phyloP scores from a whole-genome alignment of 805 yeast species.

The Candida incommunis region DNA sequence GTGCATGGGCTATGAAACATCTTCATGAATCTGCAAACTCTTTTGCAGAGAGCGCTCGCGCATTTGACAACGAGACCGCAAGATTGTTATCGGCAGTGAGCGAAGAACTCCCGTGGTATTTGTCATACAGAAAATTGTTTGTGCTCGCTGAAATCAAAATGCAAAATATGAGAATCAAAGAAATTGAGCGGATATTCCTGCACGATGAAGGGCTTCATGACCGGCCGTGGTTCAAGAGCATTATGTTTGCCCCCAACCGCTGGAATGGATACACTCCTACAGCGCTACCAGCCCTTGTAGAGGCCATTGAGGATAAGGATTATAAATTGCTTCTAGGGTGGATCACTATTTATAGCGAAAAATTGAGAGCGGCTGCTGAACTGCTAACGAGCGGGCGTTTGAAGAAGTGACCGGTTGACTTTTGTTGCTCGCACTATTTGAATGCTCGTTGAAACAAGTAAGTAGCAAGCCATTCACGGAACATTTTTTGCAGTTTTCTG shows the following conservation, averaged over 20 bases:
- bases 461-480: too few species aligned
- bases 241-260: slow-evolving; percentile 39
- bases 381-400: too few species aligned
- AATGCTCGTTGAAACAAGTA: too few species aligned
- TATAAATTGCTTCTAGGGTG: slow-evolving; percentile 12
- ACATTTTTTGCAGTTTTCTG: too few species aligned
- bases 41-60: not conserved
- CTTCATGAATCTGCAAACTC: not conserved
- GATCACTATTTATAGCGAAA: not conserved
- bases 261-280: slow-evolving; percentile 45
- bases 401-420: too few species aligned
- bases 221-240: slow-evolving; percentile 41
- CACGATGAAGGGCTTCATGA: slow-evolving; percentile 31
- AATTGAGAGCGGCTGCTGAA: not conserved
- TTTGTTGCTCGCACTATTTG: too few species aligned
- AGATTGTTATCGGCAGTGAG: not conserved
- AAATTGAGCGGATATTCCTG: slow-evolving; percentile 32
- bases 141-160: slow-evolving; percentile 14
- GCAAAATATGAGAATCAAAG: slow-evolving; percentile 25
- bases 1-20: not conserved
- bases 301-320: slow-evolving; percentile 36
- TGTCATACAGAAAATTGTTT: slow-evolving; percentile 5
- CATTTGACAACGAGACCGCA: not conserved
- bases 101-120: slow-evolving; percentile 1
- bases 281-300: slow-evolving; percentile 37